Evolutionary conservation across 1,284 basidiomycete genomes (phyloP).

Genomic region (Leccinum ponderosum): DNA sequence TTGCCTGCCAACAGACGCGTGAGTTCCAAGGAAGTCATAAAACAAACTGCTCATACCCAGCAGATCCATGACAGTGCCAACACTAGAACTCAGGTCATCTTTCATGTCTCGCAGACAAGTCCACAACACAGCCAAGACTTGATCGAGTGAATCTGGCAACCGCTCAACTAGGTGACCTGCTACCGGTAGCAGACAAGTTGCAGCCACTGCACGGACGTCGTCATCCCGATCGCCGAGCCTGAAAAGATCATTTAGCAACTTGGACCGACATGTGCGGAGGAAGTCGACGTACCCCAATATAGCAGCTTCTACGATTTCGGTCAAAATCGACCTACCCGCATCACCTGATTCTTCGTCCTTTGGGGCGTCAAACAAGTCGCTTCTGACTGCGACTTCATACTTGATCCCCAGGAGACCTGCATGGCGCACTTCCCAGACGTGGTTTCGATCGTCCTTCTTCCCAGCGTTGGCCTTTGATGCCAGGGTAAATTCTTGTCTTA

Average conservation of each 20-base stretch:
- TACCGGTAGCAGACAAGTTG: conserved; percentile 88
- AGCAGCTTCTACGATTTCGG: conserved; percentile 84
- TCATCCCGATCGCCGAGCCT: conserved; percentile 93
- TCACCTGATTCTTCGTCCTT: conserved; percentile 37
- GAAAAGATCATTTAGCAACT: conserved; percentile 15
- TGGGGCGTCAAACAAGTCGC: conserved; percentile 68
- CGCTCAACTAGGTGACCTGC: conserved; percentile 77
- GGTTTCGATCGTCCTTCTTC: conserved; percentile 50
- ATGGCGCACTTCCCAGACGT: conserved; percentile 98
- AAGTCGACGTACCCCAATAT: conserved; percentile 72
- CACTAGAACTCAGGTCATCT: conserved; percentile 96
- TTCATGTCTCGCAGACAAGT: conserved; percentile 90
- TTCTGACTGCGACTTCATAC: conserved; percentile 94
- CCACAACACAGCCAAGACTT: conserved; percentile 88
- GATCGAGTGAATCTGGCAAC: conserved; percentile 71
- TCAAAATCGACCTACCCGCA: conserved; percentile 56
- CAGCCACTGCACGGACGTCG: conserved; percentile 95
- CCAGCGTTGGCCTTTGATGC: conserved; percentile 42
- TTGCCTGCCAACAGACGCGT: conserved; percentile 51
- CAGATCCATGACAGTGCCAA: conserved; percentile 97
- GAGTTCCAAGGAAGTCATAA: neutral
- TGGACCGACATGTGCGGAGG: neutral
- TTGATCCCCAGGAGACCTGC: conserved; percentile 96
- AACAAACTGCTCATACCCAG: conserved; percentile 55
- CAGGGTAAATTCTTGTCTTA: conserved; percentile 76